A percentile compares a stretch with the other conserved stretches of the same genome.
These are phyloP conservation scores for Populus ilicifolia DNA, from an alignment of 345 rosid genomes.

Conservation along the genomic window DNA sequence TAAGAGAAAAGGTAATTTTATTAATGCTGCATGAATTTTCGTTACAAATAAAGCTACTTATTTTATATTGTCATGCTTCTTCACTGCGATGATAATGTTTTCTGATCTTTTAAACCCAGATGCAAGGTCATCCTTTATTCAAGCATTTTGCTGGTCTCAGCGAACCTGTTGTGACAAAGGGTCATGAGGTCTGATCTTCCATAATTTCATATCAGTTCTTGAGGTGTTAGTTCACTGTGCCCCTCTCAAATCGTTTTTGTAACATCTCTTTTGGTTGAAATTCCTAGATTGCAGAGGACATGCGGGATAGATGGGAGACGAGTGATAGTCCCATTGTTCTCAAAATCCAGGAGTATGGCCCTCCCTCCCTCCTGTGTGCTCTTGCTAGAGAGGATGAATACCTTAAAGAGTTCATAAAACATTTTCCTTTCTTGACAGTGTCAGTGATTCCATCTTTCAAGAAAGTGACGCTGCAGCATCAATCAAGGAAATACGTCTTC, in stretches of 20 bases:
- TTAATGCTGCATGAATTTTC: neutral
- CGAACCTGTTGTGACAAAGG: conserved; percentile 80
- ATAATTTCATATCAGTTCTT: neutral
- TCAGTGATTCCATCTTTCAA: conserved; percentile 66
- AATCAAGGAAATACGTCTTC: conserved; percentile 68
- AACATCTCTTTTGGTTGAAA: conserved; percentile 17
- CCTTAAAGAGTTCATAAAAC: neutral
- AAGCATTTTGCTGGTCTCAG: conserved; percentile 63
- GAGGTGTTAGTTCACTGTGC: neutral
- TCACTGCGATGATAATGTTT: neutral
- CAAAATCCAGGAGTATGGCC: conserved; percentile 90
- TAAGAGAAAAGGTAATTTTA: conserved; percentile 56
- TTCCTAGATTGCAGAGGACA: conserved; percentile 80
- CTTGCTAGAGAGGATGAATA: neutral
- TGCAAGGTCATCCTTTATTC: conserved; percentile 69
- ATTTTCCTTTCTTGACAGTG: conserved; percentile 49
- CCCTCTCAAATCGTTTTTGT: neutral
- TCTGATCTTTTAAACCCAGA: conserved; percentile 32
- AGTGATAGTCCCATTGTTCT: conserved; percentile 89
- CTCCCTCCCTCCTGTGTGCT: neutral
- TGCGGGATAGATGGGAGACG: conserved; percentile 95
- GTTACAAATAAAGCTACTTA: neutral
- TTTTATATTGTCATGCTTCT: conserved; percentile 2
- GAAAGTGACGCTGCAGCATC: conserved; percentile 93
- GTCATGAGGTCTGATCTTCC: conserved; percentile 70